A percentile compares a stretch with the other conserved stretches of the same genome.
Evolutionary conservation across 805 yeast species (phyloP).

Genomic region (Lipomyces yamadae): DNA sequence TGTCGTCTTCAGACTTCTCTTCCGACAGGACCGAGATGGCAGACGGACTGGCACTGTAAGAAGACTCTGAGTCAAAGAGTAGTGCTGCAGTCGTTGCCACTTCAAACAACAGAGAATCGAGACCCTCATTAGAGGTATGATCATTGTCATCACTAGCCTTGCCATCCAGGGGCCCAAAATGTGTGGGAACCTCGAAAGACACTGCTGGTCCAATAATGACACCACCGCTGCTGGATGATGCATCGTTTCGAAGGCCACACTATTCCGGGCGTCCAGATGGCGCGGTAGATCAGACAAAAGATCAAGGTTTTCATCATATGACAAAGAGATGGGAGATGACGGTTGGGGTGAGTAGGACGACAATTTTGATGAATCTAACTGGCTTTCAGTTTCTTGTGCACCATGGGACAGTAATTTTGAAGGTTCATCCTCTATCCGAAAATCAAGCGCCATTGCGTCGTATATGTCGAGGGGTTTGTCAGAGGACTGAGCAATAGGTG

Average conservation of each 20-base stretch:
- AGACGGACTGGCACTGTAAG: slow-evolving; percentile 2
- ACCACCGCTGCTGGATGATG: slow-evolving; percentile 39
- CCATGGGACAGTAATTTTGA: not conserved
- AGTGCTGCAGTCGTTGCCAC: slow-evolving; percentile 19
- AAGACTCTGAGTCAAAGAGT: slow-evolving; percentile 3
- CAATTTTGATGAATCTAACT: slow-evolving; percentile 6
- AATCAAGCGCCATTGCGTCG: not conserved
- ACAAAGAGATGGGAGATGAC: slow-evolving; percentile 7
- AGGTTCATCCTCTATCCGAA: not conserved
- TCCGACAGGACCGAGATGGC: not conserved
- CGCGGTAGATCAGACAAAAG: slow-evolving; percentile 13
- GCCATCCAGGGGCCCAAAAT: slow-evolving; percentile 32
- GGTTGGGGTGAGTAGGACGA: slow-evolving; percentile 3
- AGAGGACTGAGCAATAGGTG: not conserved
- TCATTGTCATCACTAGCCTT: slow-evolving; percentile 19
- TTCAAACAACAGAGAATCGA: slow-evolving; percentile 27
- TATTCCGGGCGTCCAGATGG: slow-evolving; percentile 31
- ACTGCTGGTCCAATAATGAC: slow-evolving; percentile 35
- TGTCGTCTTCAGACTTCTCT: slow-evolving; percentile 8
- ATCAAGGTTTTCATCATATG: not conserved
- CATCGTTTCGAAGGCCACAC: slow-evolving; percentile 34
- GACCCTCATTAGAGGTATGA: slow-evolving; percentile 12
- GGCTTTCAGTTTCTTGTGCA: not conserved
- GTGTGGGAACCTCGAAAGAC: slow-evolving; percentile 28
- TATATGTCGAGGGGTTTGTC: not conserved